Conservation (phyloP, 2,329 filamentous ascomycete genomes). For the Calonectria honghensis region DNA sequence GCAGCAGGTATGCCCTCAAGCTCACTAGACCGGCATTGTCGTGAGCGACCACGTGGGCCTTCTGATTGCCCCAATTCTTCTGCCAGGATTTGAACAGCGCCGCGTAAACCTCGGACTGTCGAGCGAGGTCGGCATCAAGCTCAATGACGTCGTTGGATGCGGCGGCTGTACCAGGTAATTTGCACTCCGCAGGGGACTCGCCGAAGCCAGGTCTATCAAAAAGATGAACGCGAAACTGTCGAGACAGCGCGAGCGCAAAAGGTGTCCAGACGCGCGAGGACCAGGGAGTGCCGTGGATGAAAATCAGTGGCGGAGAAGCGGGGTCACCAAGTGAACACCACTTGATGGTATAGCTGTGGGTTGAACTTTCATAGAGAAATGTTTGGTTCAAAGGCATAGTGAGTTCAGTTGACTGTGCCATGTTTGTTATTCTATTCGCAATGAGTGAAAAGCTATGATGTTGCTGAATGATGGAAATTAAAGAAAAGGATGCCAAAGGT, state of each 20-base stretch:
- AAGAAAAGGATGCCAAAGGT: not conserved
- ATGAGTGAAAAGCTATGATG: not conserved
- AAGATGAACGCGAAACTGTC: conserved; percentile 63
- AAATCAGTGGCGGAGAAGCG: conserved; percentile 59
- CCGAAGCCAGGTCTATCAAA: conserved; percentile 69
- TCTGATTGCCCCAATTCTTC: conserved; percentile 47
- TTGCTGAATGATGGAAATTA: not conserved
- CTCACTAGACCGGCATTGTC: conserved; percentile 66
- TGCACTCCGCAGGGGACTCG: conserved; percentile 56
- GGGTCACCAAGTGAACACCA: conserved; percentile 60
- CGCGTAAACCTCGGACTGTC: conserved; percentile 61
- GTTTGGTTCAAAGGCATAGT: conserved; percentile 37
- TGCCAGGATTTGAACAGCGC: conserved; percentile 62
- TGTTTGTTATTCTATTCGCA: not conserved
- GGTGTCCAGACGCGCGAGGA: conserved; percentile 63
- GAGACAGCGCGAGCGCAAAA: conserved; percentile 59
- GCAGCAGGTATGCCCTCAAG: conserved; percentile 61
- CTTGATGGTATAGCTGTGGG: conserved; percentile 55
- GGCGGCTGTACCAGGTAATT: conserved; percentile 33
- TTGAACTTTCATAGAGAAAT: conserved; percentile 57
- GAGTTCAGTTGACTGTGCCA: not conserved
- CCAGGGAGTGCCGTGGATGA: conserved; percentile 69
- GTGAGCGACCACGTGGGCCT: conserved; percentile 65
- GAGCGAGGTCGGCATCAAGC: conserved; percentile 60
- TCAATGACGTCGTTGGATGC: conserved; percentile 44